Evolutionary conservation across 768 basidiomycete species (phyloP).

Genomic region (Tulasnella sp.): DNA sequence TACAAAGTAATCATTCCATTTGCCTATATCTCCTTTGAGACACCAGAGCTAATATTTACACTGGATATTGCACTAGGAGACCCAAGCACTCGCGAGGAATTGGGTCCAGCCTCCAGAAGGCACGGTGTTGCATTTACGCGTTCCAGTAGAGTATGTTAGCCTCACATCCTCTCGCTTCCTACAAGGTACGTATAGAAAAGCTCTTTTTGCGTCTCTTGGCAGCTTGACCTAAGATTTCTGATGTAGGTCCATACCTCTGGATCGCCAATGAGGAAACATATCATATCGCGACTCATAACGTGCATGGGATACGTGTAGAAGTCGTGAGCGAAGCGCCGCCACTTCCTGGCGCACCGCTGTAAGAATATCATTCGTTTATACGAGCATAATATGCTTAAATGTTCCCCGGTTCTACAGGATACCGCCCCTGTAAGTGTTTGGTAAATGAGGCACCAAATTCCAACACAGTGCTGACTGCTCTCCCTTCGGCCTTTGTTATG

Average conservation of each 20-base stretch:
- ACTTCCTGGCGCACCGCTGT: slow-evolving; percentile 77
- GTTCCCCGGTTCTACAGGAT: slow-evolving; percentile 22
- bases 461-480: too few relatives aligned
- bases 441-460: too few relatives aligned
- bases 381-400: not conserved
- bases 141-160: slow-evolving; percentile 81
- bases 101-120: slow-evolving; percentile 84
- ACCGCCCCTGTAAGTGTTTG: slow-evolving; percentile 39
- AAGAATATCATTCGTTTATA: slow-evolving; percentile 28
- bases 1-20: slow-evolving; percentile 42
- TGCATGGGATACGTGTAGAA: slow-evolving; percentile 74
- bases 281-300: slow-evolving; percentile 77
- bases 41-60: not conserved
- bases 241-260: slow-evolving; percentile 64
- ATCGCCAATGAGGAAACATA: slow-evolving; percentile 57
- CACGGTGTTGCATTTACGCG: slow-evolving; percentile 60
- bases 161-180: slow-evolving; percentile 43
- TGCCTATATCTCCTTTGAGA: not conserved
- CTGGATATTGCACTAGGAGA: slow-evolving; percentile 42
- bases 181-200: slow-evolving; percentile 11
- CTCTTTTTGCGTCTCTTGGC: not conserved
- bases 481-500: not conserved
- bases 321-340: slow-evolving; percentile 79
- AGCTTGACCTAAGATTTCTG: not conserved
- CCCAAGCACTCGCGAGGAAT: slow-evolving; percentile 67